These are phyloP conservation scores for Coniochaeta sp. DNA, from an alignment of 2,329 filamentous ascomycete genomes.

Conservation along the genomic window DNA sequence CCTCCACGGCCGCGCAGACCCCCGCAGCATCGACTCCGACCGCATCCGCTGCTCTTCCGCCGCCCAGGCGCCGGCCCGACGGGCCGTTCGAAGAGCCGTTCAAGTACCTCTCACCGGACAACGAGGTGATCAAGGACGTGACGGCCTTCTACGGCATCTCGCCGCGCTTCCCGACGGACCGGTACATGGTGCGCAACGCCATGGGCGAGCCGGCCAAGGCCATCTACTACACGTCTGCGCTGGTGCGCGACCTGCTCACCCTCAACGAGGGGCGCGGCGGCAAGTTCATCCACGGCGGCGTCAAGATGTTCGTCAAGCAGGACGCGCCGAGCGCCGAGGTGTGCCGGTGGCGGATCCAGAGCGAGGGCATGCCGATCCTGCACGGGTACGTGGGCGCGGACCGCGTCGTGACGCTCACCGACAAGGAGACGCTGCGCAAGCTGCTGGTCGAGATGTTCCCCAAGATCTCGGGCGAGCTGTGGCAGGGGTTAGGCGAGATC, in stretches of 20 bases:
- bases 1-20: slow-evolving; percentile 15
- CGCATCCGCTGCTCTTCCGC: not conserved
- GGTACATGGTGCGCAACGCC: slow-evolving; percentile 95
- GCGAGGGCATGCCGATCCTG: slow-evolving; percentile 84
- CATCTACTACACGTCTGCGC: slow-evolving; percentile 87
- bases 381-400: slow-evolving; percentile 81
- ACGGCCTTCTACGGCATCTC: slow-evolving; percentile 81
- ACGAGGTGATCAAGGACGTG: slow-evolving; percentile 71
- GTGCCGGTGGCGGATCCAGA: slow-evolving; percentile 92
- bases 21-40: slow-evolving; percentile 5
- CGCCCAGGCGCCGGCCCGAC: slow-evolving; percentile 28
- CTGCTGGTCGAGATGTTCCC: slow-evolving; percentile 97
- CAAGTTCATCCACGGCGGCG: slow-evolving; percentile 93
- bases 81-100: slow-evolving; percentile 79
- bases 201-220: slow-evolving; percentile 83
- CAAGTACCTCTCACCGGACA: slow-evolving; percentile 73
- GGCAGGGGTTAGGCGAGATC: slow-evolving; percentile 76
- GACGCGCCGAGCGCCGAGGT: slow-evolving; percentile 81
- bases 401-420: slow-evolving; percentile 66
- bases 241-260: slow-evolving; percentile 77
- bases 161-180: slow-evolving; percentile 74
- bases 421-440: slow-evolving; percentile 71
- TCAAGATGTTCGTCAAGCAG: slow-evolving; percentile 99
- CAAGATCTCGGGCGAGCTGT: slow-evolving; percentile 68
- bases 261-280: slow-evolving; percentile 86